Evolutionary conservation across 306 rosid species (phyloP).

Genomic region (Cucurbita moschata): DNA sequence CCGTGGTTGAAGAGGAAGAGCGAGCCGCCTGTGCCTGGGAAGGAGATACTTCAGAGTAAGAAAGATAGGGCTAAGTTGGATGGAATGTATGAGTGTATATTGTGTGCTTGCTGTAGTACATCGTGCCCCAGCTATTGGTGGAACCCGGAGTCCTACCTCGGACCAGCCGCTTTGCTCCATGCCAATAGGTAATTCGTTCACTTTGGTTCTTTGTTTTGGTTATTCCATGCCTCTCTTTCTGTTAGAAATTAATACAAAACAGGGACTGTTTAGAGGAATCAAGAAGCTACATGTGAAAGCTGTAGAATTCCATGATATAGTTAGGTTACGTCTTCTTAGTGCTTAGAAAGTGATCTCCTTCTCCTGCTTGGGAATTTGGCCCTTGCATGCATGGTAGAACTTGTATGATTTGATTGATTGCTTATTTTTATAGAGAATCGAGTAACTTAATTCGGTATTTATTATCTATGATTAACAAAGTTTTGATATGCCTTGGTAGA

Average conservation of each 20-base stretch:
- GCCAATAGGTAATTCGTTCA: slow-evolving; percentile 59
- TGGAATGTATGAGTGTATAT: slow-evolving; percentile 96
- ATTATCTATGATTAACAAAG: background rate
- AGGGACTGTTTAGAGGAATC: background rate
- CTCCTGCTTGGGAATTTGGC: background rate
- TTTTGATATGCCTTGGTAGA: background rate
- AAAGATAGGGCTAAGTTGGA: slow-evolving; percentile 77
- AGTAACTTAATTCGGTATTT: background rate
- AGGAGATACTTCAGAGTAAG: slow-evolving; percentile 82
- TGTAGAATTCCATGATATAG: background rate
- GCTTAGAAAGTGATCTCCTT: background rate
- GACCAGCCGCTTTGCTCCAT: slow-evolving; percentile 93
- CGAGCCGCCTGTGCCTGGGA: slow-evolving; percentile 35
- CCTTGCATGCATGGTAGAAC: background rate
- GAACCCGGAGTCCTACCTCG: slow-evolving; percentile 92
- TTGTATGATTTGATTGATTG: background rate
- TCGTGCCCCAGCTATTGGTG: slow-evolving; percentile 99
- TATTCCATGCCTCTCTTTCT: background rate
- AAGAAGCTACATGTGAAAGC: background rate
- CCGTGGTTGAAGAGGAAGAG: slow-evolving; percentile 96
- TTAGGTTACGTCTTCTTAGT: background rate
- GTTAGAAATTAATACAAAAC: background rate
- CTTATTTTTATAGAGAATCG: background rate
- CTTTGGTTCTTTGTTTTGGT: background rate
- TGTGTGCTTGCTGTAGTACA: slow-evolving; percentile 95